Base-by-base conservation (phyloP, 208 protist genomes). In the Endotrypanum monterogeii region DNA sequence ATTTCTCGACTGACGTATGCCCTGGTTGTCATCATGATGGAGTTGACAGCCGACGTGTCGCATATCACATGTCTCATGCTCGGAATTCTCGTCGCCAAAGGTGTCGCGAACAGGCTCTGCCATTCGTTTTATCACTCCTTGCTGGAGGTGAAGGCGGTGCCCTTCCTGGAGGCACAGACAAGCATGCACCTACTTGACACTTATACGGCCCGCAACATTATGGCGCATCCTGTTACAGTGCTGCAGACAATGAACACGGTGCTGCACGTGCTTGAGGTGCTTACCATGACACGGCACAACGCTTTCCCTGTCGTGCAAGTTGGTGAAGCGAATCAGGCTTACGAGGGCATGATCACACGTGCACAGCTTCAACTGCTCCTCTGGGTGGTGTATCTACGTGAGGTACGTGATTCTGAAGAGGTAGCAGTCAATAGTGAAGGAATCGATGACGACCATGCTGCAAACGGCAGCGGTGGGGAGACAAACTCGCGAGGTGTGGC, bases 11-110 rank as follows among this genome's bases (percentile, higher is more conserved):
- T 97, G 2, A 96, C 94, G 14, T 87, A 97, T 46, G 91, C 90
- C 3, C 78, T 96, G 16, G 84, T 90, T 37, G 91, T 98, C 23
- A 94, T 98, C 66, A 84, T 98, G 88, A 87, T 97, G 82, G 94
- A 98, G 76, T 51, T 96, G 41, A 93, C 93, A 12, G 87, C 89
- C n/a, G 91, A 96, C 63, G 76, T 98, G 18, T 84, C 88, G 58
- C 93, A 94, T 72, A 80, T 95, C 18, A 82, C 94, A 14, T 93
- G 90, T 65, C 78, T 98, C 23, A 98, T 97, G 94, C 71, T 95
- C 30, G 84, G 86, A 20, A 82, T 96, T n/a, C 89, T 97, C 65
- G 41, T 93, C n/a, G 84, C 91, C 28, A 94, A 93, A 54, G 79
- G 81, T 60, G 72, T 95, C 51, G 94, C 85, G 28, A 86, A 97